Base-by-base conservation (phyloP, 345 rosid genomes). In the Nasturtium officinale region DNA sequence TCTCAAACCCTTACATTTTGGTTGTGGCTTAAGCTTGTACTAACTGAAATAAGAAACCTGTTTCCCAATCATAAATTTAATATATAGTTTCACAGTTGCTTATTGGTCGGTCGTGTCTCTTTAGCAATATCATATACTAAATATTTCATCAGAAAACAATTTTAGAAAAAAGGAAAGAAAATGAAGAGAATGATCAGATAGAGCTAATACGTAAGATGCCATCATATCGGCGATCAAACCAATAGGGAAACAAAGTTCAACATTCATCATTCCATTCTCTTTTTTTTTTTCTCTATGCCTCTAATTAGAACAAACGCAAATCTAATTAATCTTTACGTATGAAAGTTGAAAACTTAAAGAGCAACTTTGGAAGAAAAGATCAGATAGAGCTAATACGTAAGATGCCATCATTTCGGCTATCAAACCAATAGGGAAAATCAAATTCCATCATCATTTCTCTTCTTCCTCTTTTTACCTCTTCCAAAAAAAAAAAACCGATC, bases 301-400 rank as follows among this genome's bases (percentile, higher is more conserved):
- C 1, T 0, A 15, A 21, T 20, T n/a, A 63, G 18, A 43, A 45
- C 20, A 32, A 15, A 23, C 18, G 4, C 7, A 32, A 2, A 52
- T 23, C 1, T 23, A 23, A 23, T 37, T 23, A 23, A 23, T 37
- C 25, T 33, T 5, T 0, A 15, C n/a, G 5, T 3, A 4, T 12
- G 5, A 28, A 17, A 53, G 42, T 0, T 2, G 7, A 10, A 47
- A 6, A 2, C 5, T 2, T 17, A 3, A 56, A 16, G 18, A 38
- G 56, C 21, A 21, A 23, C 25, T 23, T 23, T 23, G 25, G 52
- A 53, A 33, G 30, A 59, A 21, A 7, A 67, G 78, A 75, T 75
- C 78, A 75, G 78, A 67, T 75, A 75, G 79, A 76, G 79, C 79
- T 76, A 76, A 76, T 76, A 76, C 75, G 54, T 76, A 26, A 76